Evolutionary conservation across 2,329 filamentous ascomycete species (phyloP).

Genomic region (Clonostachys rosea): DNA sequence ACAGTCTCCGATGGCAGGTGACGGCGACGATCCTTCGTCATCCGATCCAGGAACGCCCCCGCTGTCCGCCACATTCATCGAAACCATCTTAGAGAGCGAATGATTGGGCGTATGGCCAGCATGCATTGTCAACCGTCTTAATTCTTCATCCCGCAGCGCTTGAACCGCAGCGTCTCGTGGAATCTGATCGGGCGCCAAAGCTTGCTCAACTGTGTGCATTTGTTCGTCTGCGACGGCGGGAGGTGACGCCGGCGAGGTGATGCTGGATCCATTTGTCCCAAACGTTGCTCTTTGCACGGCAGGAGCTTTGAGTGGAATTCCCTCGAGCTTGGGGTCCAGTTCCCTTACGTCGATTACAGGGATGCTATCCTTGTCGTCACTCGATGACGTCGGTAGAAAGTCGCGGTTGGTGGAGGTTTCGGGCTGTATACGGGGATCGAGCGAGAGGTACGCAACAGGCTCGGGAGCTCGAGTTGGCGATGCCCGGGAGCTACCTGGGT

Average conservation of each 20-base stretch:
- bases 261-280: slow-evolving; percentile 16
- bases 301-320: slow-evolving; percentile 49
- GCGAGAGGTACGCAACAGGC: slow-evolving; percentile 27
- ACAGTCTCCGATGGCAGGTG: not conserved
- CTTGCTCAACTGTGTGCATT: not conserved
- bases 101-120: slow-evolving; percentile 61
- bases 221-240: slow-evolving; percentile 2
- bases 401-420: slow-evolving; percentile 24
- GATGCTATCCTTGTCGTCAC: slow-evolving; percentile 22
- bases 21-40: slow-evolving; percentile 12
- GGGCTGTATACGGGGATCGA: slow-evolving; percentile 39
- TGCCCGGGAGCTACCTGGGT: slow-evolving; percentile 14
- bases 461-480: slow-evolving; percentile 25
- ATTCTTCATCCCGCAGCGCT: slow-evolving; percentile 40
- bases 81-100: slow-evolving; percentile 46
- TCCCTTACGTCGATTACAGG: slow-evolving; percentile 53
- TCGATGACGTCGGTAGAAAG: slow-evolving; percentile 24
- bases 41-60: slow-evolving; percentile 16
- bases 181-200: slow-evolving; percentile 6
- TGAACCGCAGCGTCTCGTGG: slow-evolving; percentile 27
- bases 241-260: slow-evolving; percentile 16
- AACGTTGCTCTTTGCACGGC: slow-evolving; percentile 50
- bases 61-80: slow-evolving; percentile 31
- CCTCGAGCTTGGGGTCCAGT: slow-evolving; percentile 55
- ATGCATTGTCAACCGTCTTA: slow-evolving; percentile 52